phyloP scores from a whole-genome alignment of 768 basidiomycete species.

The Lanmaoa rubissima region DNA sequence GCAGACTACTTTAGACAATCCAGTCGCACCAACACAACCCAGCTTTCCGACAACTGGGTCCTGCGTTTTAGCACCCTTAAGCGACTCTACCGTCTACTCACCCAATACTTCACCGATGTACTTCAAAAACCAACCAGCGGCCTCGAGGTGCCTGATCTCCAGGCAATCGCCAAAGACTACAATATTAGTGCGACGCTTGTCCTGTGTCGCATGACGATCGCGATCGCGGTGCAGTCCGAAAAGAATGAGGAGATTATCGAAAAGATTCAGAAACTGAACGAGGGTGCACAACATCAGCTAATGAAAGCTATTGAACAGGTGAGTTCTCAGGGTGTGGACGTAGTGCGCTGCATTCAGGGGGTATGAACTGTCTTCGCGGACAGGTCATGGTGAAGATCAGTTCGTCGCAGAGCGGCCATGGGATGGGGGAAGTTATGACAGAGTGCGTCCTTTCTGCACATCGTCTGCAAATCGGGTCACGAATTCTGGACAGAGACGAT shows the following conservation, averaged over 20 bases:
- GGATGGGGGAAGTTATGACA: constrained; percentile 64
- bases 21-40: constrained; percentile 52
- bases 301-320: constrained; percentile 97
- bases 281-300: constrained; percentile 80
- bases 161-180: constrained; percentile 78
- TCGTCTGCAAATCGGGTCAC: constrained; percentile 8
- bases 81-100: constrained; percentile 82
- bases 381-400: constrained; percentile 79
- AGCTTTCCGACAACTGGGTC: constrained; percentile 86
- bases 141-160: constrained; percentile 85
- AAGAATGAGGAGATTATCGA: constrained; percentile 86
- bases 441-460: constrained; percentile 54
- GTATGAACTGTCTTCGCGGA: background rate
- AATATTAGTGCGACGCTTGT: constrained; percentile 62
- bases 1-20: constrained; percentile 71
- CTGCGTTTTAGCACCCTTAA: constrained; percentile 81
- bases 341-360: background rate
- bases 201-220: constrained; percentile 80
- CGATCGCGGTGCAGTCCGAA: constrained; percentile 86
- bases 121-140: constrained; percentile 75
- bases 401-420: constrained; percentile 44
- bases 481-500: constrained; percentile 59
- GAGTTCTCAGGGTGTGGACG: constrained; percentile 18
- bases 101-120: constrained; percentile 83
- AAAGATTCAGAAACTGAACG: constrained; percentile 81